phyloP scores from a whole-genome alignment of 768 basidiomycete species.

The Collybia sp. region DNA sequence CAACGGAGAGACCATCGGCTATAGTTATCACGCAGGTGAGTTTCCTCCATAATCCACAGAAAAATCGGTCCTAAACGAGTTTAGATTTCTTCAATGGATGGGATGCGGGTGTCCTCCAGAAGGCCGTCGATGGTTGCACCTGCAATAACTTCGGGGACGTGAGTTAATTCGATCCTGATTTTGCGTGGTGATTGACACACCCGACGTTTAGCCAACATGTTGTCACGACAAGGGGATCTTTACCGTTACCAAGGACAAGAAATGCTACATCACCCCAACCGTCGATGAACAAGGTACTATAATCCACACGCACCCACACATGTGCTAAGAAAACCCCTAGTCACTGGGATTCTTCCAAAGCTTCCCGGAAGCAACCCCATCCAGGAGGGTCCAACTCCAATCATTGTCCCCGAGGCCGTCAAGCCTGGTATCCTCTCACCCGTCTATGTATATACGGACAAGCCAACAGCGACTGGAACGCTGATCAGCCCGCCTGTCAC shows the following conservation, averaged over 20 bases:
- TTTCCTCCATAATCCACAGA: not conserved
- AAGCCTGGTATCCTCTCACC: conserved; percentile 36
- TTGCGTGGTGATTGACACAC: not conserved
- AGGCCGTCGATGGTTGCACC: conserved; percentile 48
- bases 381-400: conserved; percentile 29
- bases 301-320: not conserved
- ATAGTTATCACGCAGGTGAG: conserved; percentile 54
- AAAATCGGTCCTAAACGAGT: not conserved
- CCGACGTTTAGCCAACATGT: conserved; percentile 28
- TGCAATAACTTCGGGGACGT: conserved; percentile 39
- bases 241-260: conserved; percentile 30
- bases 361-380: conserved; percentile 56
- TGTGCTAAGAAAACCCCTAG: conserved; percentile 19
- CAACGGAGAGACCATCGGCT: conserved; percentile 59
- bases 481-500: not conserved
- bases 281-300: conserved; percentile 42
- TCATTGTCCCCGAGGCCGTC: conserved; percentile 25
- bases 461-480: conserved; percentile 33
- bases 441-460: conserved; percentile 41
- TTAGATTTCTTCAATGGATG: conserved; percentile 59
- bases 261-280: conserved; percentile 40
- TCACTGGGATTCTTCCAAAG: conserved; percentile 37
- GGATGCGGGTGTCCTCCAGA: conserved; percentile 49
- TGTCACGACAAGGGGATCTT: conserved; percentile 43
- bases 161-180: too few species aligned